Conservation (phyloP, 805 yeast species). For the Wickerhamomyces hampshirensis region DNA sequence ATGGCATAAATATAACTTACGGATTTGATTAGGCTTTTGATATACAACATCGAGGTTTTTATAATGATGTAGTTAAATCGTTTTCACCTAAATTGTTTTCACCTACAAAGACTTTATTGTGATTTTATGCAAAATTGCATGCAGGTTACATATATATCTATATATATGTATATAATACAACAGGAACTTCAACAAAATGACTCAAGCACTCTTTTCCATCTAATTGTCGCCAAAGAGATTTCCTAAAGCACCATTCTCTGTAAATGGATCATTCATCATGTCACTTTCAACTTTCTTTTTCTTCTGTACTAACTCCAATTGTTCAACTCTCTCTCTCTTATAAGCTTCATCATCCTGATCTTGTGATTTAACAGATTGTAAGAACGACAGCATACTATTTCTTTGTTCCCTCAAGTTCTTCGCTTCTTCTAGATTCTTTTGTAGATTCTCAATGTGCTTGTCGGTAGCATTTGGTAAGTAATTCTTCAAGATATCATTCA, state of each 20-base stretch:
- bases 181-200: no score
- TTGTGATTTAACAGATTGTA: slow-evolving; percentile 55
- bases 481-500: slow-evolving; percentile 53
- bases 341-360: slow-evolving; percentile 39
- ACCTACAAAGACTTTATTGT: no score
- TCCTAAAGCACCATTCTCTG: slow-evolving; percentile 64
- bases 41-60: no score
- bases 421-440: slow-evolving; percentile 56
- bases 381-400: slow-evolving; percentile 69
- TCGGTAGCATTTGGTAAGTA: slow-evolving; percentile 51
- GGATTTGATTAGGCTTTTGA: no score
- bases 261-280: slow-evolving; percentile 66
- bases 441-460: slow-evolving; percentile 59
- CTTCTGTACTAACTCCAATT: slow-evolving; percentile 45
- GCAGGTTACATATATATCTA: no score
- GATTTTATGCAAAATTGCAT: no score
- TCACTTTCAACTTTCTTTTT: slow-evolving; percentile 47
- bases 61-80: no score
- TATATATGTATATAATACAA: no score
- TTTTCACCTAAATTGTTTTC: no score
- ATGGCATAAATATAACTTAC: no score
- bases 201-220: no score
- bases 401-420: slow-evolving; percentile 74
- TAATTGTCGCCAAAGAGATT: slow-evolving; percentile 45
- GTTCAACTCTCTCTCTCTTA: slow-evolving; percentile 47